phyloP scores from a whole-genome alignment of 2,329 filamentous ascomycete species.

The Fusarium graminum region DNA sequence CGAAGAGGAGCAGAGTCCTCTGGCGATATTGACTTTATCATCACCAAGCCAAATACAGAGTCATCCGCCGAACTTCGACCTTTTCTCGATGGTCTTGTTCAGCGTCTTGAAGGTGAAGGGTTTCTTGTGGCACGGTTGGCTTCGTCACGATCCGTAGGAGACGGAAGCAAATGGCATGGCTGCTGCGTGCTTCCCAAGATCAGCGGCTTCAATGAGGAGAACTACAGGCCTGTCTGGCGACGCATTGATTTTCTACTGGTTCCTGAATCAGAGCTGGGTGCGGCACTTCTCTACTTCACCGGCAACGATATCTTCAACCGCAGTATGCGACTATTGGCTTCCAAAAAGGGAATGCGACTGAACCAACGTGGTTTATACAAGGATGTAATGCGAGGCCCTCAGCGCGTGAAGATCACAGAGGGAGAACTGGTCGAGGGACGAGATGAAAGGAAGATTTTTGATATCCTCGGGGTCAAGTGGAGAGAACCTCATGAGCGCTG shows the following conservation, averaged over 20 bases:
- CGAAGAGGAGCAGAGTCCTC: constrained; percentile 80
- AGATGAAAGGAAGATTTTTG: constrained; percentile 85
- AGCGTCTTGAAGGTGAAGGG: constrained; percentile 66
- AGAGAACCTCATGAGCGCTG: constrained; percentile 81
- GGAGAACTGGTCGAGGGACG: constrained; percentile 79
- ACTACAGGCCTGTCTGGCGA: constrained; percentile 72
- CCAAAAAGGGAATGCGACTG: constrained; percentile 83
- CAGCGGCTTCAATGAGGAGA: constrained; percentile 51
- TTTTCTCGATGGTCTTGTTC: constrained; percentile 74
- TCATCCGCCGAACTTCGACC: constrained; percentile 68
- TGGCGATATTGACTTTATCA: constrained; percentile 86
- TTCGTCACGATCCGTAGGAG: constrained; percentile 58
- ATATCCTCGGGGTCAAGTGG: constrained; percentile 86
- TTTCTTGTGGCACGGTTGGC: constrained; percentile 82
- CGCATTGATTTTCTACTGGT: constrained; percentile 89
- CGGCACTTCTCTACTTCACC: constrained; percentile 93
- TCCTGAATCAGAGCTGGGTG: constrained; percentile 82
- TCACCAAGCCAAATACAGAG: constrained; percentile 75
- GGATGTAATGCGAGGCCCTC: constrained; percentile 72
- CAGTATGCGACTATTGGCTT: constrained; percentile 82
- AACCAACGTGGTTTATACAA: constrained; percentile 86
- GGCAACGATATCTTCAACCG: constrained; percentile 96
- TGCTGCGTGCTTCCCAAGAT: constrained; percentile 76
- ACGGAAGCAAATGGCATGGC: constrained; percentile 89
- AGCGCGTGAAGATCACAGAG: constrained; percentile 71